These are phyloP conservation scores for Dillenia suffruticosa DNA, from an alignment of 164 flowering plant species.

Conservation along the genomic window DNA sequence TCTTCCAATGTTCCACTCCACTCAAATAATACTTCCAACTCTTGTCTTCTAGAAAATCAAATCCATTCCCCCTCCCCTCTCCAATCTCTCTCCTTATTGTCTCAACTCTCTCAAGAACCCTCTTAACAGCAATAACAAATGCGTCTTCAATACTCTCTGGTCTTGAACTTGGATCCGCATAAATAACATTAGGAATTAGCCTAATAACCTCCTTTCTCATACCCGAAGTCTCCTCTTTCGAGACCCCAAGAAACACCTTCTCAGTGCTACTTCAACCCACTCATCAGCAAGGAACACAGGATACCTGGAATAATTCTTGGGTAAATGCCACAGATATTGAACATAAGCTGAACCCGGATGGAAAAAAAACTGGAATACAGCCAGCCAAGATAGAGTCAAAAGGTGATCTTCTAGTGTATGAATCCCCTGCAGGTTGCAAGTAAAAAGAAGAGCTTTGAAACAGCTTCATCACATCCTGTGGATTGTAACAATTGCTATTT, in stretches of 20 bases:
- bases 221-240: not conserved
- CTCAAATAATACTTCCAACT: no score
- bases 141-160: conserved; percentile 18
- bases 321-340: conserved; percentile 31
- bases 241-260: not conserved
- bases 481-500: no score
- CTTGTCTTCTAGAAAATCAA: no score
- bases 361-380: conserved; percentile 25
- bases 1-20: no score
- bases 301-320: conserved; percentile 10
- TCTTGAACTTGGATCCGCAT: no score
- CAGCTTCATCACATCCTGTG: no score
- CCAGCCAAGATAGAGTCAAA: conserved; percentile 19
- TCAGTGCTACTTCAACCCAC: not conserved
- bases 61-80: no score
- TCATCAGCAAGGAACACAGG: not conserved
- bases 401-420: conserved; percentile 16
- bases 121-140: conserved; percentile 28
- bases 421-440: no score
- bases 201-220: no score
- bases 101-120: conserved; percentile 23
- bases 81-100: no score
- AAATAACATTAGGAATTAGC: no score
- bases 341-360: conserved; percentile 28
- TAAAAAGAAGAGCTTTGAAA: no score